Evolutionary conservation across 768 basidiomycete species (phyloP).

Genomic region (Mycena crocata): DNA sequence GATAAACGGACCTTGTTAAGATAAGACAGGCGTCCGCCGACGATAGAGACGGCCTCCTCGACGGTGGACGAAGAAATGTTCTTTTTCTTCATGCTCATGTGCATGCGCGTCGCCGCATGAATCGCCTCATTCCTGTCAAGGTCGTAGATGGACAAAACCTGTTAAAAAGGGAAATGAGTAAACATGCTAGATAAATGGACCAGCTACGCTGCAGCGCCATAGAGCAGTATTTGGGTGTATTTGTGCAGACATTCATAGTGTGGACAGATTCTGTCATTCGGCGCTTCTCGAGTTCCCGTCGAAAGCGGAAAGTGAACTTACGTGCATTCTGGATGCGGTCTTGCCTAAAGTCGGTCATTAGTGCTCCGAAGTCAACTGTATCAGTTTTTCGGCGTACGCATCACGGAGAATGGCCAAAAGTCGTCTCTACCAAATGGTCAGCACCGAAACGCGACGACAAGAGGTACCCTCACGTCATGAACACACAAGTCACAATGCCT

Average conservation of each 20-base stretch:
- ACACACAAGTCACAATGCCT: constrained; percentile 85
- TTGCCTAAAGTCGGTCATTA: constrained; percentile 58
- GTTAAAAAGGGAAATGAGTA: neutral
- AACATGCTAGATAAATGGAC: too few relatives aligned
- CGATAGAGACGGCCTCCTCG: constrained; percentile 63
- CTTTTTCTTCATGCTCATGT: constrained; percentile 50
- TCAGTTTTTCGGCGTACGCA: constrained; percentile 60
- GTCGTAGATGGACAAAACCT: constrained; percentile 82
- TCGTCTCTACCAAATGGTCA: constrained; percentile 71
- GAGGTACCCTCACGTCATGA: constrained; percentile 68
- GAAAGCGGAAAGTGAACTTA: constrained; percentile 39
- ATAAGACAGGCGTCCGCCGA: constrained; percentile 87
- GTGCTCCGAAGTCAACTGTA: constrained; percentile 6
- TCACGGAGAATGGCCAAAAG: constrained; percentile 81
- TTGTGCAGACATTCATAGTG: too few relatives aligned
- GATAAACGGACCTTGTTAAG: constrained; percentile 71
- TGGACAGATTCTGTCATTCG: too few relatives aligned
- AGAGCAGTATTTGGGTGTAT: too few relatives aligned
- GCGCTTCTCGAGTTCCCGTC: too few relatives aligned
- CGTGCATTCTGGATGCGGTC: constrained; percentile 81
- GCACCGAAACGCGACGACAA: constrained; percentile 12
- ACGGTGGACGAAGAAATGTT: constrained; percentile 14
- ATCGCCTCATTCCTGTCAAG: constrained; percentile 69
- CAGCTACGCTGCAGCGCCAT: too few relatives aligned
- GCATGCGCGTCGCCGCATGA: constrained; percentile 66